Percentiles rank a stretch among this genome's conserved stretches.
Evolutionary conservation across 1,139 yeast genomes (phyloP).

Genomic region (Wickerhamomyces sp.): DNA sequence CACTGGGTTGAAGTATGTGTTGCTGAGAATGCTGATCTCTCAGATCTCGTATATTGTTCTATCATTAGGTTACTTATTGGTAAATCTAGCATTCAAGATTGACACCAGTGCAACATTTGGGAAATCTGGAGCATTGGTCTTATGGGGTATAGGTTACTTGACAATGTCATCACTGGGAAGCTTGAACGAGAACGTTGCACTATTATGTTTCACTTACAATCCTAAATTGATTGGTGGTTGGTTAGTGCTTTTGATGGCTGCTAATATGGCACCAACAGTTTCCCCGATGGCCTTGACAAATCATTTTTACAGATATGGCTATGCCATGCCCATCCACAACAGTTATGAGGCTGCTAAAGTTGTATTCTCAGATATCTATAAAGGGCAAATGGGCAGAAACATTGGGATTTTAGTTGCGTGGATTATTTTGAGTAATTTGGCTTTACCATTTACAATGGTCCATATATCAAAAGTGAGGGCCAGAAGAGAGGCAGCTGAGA

Average conservation of each 20-base stretch:
- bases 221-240: constrained; percentile 56
- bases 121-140: constrained; percentile 53
- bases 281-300: constrained; percentile 51
- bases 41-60: constrained; percentile 46
- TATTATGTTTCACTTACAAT: constrained; percentile 36
- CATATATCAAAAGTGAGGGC: constrained; percentile 21
- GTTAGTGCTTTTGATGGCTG: constrained; percentile 55
- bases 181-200: constrained; percentile 51
- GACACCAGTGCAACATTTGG: constrained; percentile 51
- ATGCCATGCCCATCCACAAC: constrained; percentile 60
- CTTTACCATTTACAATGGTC: constrained; percentile 41
- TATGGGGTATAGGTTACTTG: constrained; percentile 56
- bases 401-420: constrained; percentile 55
- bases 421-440: constrained; percentile 42
- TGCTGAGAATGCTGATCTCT: constrained; percentile 42
- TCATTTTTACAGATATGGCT: constrained; percentile 55
- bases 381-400: constrained; percentile 51
- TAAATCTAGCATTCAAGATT: constrained; percentile 54
- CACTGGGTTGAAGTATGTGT: constrained; percentile 38
- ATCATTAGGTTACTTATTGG: constrained; percentile 49
- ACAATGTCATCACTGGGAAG: constrained; percentile 57
- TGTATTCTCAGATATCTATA: constrained; percentile 50
- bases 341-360: constrained; percentile 50
- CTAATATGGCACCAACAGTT: constrained; percentile 55
- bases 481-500: constrained; percentile 6